A percentile compares a stretch with the other conserved stretches of the same genome.
Conservation (phyloP, 495 filamentous ascomycete genomes). For the Cryomyces antarcticus region DNA sequence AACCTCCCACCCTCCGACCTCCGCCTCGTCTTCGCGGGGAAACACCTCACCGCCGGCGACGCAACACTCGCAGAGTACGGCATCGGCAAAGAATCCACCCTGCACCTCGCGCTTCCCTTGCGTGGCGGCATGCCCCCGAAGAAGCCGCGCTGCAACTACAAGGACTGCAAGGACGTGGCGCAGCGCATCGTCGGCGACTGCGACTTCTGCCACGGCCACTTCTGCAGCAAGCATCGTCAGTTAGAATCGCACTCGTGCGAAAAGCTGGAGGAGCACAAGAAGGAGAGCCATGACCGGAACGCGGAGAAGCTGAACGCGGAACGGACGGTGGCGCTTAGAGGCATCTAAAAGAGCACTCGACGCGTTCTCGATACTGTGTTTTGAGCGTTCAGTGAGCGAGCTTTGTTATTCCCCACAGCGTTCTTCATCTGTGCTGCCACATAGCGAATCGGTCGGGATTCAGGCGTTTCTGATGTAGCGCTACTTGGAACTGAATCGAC, state of each 20-base stretch:
- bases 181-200: conserved; percentile 92
- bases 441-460: no score
- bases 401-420: no score
- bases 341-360: conserved; percentile 21
- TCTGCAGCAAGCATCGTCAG: conserved; percentile 83
- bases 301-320: conserved; percentile 78
- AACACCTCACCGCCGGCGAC: conserved; percentile 19
- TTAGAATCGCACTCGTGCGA: conserved; percentile 83
- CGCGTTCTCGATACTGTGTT: no score
- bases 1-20: conserved; percentile 19
- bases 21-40: conserved; percentile 26
- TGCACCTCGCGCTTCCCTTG: conserved; percentile 21
- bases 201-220: conserved; percentile 81
- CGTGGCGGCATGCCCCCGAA: conserved; percentile 38
- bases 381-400: no score
- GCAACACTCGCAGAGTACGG: conserved; percentile 15
- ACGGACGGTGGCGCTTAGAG: conserved; percentile 53
- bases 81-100: conserved; percentile 21
- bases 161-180: conserved; percentile 66
- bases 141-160: conserved; percentile 73
- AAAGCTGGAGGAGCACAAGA: conserved; percentile 94
- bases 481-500: no score
- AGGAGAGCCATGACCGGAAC: conserved; percentile 81
- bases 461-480: no score
- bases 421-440: no score